Base-by-base conservation (phyloP, 2,329 filamentous ascomycete genomes). In the Xylogone sp. region DNA sequence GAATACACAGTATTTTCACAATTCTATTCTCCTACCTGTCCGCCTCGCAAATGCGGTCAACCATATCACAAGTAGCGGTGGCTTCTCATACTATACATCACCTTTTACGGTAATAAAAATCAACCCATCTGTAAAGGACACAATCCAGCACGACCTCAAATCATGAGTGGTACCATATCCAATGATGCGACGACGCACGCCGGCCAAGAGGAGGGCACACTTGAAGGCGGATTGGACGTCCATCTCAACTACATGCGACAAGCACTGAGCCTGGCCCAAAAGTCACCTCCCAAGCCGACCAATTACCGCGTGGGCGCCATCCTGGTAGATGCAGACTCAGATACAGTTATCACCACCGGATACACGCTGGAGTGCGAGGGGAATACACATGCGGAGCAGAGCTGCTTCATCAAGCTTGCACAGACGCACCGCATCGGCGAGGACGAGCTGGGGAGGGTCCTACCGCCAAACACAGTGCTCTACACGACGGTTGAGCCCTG, bases 341-440 rank as follows among this genome's bases (percentile, higher is more conserved):
- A 83, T 60, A 66, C 71, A 21, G 75, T 95, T 52, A 76, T 95
- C 22, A 82, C 88, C 1, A 88, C 89, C 1, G 93, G 94, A 50
- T 97, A 93, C 72, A 97, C 94, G 0, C 79, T 97, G 53, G 93
- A 99, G 69, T 82, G 92, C 3, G 78, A 84, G 44, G 94, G 93
- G 42, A 99, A 99, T 72, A 97, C 94, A 0, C 94, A 99, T 65
- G 94, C 94, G 3, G 94, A 99, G 67, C 91, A 99, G 72, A 93
- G 87, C 69, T 96, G 90, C 65, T 79, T 99, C 51, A 71, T 85
- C 46, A 97, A 99, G 68, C 78, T 85, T 13, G 75, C 81, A 1
- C 62, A 72, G 45, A 61, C 73, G 56, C 66, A 80, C 50, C 64
- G 65, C 2, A 71, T 77, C 0, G 53, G 75, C 9, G 84, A 87